Evolutionary conservation across 2,329 filamentous ascomycete species (phyloP).

Genomic region (Penicillium sp.): DNA sequence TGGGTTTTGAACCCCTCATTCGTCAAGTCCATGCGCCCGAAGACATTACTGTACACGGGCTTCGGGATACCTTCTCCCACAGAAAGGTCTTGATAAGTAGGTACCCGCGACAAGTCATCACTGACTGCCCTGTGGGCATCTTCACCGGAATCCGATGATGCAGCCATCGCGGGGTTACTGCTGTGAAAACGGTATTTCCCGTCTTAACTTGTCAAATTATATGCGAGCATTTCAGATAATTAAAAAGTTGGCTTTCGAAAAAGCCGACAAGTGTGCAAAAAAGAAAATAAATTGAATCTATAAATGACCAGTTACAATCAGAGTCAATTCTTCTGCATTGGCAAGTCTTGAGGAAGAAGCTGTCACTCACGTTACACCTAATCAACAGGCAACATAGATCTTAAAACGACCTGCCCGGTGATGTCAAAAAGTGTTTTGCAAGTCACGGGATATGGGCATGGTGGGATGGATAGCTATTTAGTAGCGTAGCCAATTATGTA

Average conservation of each 20-base stretch:
- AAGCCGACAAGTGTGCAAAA: neutral
- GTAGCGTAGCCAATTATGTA: neutral
- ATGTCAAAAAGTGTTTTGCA: neutral
- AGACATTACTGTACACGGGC: slow-evolving; percentile 10
- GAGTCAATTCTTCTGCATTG: neutral
- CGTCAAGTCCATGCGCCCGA: slow-evolving; percentile 12
- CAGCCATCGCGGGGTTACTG: neutral
- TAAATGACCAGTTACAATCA: neutral
- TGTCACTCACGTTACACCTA: neutral
- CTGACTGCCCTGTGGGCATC: neutral
- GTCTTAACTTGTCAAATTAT: neutral
- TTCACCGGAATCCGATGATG: neutral
- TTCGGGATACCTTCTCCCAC: slow-evolving; percentile 9
- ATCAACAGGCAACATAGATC: neutral
- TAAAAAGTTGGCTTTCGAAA: neutral
- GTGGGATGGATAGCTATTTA: neutral
- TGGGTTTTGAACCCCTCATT: slow-evolving; percentile 12
- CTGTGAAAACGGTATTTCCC: neutral
- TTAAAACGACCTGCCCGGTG: neutral
- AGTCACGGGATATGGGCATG: neutral
- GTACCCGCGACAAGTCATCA: slow-evolving; percentile 3
- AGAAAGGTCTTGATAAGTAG: slow-evolving; percentile 5
- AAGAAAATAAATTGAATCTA: neutral
- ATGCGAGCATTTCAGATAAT: neutral
- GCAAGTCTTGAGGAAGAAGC: neutral